A percentile compares a stretch with the other conserved stretches of the same genome.
These are phyloP conservation scores for Auricularia sp. DNA, from an alignment of 768 basidiomycete species.

Conservation along the genomic window DNA sequence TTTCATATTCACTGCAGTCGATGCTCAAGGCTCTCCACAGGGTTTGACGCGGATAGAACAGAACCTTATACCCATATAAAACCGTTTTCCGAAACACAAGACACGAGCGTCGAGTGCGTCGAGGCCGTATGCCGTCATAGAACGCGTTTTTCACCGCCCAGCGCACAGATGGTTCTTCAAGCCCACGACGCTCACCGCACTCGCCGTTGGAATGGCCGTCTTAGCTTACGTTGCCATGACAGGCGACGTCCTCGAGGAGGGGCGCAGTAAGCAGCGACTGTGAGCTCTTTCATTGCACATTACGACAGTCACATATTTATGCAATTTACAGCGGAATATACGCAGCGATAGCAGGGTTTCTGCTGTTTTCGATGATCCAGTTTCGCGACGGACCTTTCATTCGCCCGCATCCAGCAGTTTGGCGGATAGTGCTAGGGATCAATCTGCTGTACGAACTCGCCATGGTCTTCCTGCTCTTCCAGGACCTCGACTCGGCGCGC, in stretches of 20 bases:
- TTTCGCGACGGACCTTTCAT: slow-evolving; percentile 86
- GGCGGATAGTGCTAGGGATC: slow-evolving; percentile 44
- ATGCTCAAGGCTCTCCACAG: slow-evolving; percentile 2
- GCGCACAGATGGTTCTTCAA: slow-evolving; percentile 73
- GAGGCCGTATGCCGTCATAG: not conserved
- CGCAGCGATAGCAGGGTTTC: slow-evolving; percentile 62
- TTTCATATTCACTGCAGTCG: slow-evolving; percentile 8
- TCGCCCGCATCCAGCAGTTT: slow-evolving; percentile 58
- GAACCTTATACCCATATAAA: slow-evolving; percentile 75
- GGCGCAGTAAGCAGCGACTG: slow-evolving; percentile 71
- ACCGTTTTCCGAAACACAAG: slow-evolving; percentile 75
- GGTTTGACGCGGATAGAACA: slow-evolving; percentile 62
- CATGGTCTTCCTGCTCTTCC: slow-evolving; percentile 77
- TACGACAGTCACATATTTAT: not conserved
- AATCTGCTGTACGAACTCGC: slow-evolving; percentile 78
- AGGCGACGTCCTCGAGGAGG: slow-evolving; percentile 77
- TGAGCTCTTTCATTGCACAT: slow-evolving; percentile 28
- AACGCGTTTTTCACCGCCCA: slow-evolving; percentile 2
- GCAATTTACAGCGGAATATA: slow-evolving; percentile 52
- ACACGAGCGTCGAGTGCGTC: slow-evolving; percentile 73
- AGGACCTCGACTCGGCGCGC: slow-evolving; percentile 69
- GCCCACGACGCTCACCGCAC: slow-evolving; percentile 67
- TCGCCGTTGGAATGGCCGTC: slow-evolving; percentile 53
- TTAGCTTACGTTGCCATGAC: slow-evolving; percentile 78
- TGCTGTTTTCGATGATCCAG: slow-evolving; percentile 77